Evolutionary conservation across 2,329 filamentous ascomycete species (phyloP).

Genomic region (Trichoderma breve): DNA sequence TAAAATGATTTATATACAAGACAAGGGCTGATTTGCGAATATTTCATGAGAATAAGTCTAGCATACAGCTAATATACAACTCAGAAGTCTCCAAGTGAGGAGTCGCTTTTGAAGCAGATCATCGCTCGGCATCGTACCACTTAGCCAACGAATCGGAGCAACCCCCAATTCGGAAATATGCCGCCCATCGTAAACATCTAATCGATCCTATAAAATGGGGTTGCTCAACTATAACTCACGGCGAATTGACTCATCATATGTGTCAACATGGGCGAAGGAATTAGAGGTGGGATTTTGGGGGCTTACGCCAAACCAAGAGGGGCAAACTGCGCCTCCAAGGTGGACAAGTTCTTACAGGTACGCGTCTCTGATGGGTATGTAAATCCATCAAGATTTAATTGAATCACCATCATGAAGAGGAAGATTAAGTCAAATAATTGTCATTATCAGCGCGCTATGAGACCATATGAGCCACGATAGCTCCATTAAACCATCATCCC

Average conservation of each 20-base stretch:
- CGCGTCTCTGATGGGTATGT: too few relatives aligned
- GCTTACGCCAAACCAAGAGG: not conserved
- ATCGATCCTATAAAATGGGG: not conserved
- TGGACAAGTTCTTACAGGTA: not conserved
- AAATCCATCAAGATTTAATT: not conserved
- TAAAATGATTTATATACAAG: not conserved
- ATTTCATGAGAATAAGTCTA: not conserved
- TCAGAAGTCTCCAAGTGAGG: not conserved
- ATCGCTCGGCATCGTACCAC: not conserved
- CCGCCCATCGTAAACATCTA: not conserved
- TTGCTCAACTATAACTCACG: not conserved
- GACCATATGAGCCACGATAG: not conserved
- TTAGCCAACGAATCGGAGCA: not conserved
- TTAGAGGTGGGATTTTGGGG: not conserved
- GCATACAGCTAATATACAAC: not conserved
- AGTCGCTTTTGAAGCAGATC: not conserved
- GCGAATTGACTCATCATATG: not conserved
- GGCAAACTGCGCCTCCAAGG: not conserved
- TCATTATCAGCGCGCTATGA: not conserved
- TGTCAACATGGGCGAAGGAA: not conserved
- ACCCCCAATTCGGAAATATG: not conserved
- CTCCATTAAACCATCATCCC: not conserved
- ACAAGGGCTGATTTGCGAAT: accelerated
- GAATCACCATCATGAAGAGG: not conserved
- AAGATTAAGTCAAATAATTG: not conserved